phyloP scores from a whole-genome alignment of 202 grass and related monocot species.

The Zoysia matrella region DNA sequence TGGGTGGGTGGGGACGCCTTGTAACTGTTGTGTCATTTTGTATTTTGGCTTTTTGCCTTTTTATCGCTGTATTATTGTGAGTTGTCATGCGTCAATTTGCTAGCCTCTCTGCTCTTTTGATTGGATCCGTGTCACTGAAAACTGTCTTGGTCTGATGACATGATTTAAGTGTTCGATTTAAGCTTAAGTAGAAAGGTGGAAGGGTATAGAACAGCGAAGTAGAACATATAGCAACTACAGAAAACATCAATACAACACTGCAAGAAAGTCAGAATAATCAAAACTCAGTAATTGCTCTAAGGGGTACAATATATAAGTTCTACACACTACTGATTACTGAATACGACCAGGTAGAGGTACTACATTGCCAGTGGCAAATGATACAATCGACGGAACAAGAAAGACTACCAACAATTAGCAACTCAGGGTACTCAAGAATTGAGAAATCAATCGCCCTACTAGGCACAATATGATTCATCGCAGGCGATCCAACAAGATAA shows the following conservation, averaged over 20 bases:
- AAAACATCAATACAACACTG: too few species aligned
- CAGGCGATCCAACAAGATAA: too few species aligned
- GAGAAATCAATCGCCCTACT: neutral
- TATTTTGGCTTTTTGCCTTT: slow-evolving; percentile 35
- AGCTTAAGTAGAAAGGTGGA: neutral
- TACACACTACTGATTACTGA: neutral
- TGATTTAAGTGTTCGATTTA: neutral
- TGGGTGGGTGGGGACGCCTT: neutral
- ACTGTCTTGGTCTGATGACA: neutral
- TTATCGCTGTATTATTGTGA: slow-evolving; percentile 29
- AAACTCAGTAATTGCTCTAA: too few species aligned
- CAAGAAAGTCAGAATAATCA: neutral
- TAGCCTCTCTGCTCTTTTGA: neutral
- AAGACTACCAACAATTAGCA: too few species aligned
- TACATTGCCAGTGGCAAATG: neutral
- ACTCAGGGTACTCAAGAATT: neutral
- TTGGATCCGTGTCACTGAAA: neutral
- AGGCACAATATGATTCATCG: too few species aligned
- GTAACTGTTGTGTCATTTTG: slow-evolving; percentile 31
- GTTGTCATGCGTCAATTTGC: slow-evolving; percentile 27
- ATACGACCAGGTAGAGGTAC: neutral
- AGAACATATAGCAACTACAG: neutral
- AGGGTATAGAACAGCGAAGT: neutral
- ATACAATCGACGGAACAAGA: neutral
- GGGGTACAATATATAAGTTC: too few species aligned